These are phyloP conservation scores for Erythrophleum fordii DNA, from an alignment of 306 rosid genomes.

Conservation along the genomic window DNA sequence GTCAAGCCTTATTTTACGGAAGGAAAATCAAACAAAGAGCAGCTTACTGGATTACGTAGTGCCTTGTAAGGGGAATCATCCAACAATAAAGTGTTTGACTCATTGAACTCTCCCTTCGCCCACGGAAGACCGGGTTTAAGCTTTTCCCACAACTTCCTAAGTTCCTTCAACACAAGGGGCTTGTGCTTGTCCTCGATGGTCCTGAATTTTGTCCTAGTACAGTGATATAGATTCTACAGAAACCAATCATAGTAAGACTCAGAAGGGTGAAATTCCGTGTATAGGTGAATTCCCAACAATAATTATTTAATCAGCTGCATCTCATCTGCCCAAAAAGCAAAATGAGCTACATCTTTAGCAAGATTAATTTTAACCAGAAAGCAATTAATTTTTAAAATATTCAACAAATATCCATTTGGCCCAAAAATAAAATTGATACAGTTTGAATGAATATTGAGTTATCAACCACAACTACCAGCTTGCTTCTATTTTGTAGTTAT, in stretches of 20 bases:
- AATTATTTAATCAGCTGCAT: neutral
- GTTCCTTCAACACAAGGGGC: conserved; percentile 83
- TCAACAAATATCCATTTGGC: conserved; percentile 16
- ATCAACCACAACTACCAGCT: neutral
- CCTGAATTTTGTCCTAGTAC: conserved; percentile 58
- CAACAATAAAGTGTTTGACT: conserved; percentile 80
- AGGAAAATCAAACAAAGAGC: conserved; percentile 27
- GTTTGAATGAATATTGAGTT: conserved; percentile 5
- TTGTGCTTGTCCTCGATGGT: conserved; percentile 64
- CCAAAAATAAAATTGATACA: conserved; percentile 24
- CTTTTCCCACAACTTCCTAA: conserved; percentile 79
- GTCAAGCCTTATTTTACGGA: conserved; percentile 17
- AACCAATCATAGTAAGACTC: conserved; percentile 26
- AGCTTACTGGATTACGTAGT: conserved; percentile 81
- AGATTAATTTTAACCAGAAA: conserved; percentile 1
- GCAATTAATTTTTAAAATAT: neutral
- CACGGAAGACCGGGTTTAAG: conserved; percentile 69
- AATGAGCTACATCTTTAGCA: conserved; percentile 14
- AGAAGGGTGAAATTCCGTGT: conserved; percentile 16
- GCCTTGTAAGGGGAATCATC: conserved; percentile 96
- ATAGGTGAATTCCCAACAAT: conserved; percentile 17
- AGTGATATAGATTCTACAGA: conserved; percentile 69
- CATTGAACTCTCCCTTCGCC: conserved; percentile 73
- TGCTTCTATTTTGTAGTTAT: conserved; percentile 1
- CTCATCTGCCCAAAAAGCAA: neutral